Conservation (phyloP, 129 eudicot species). For the Escallonia rubra region DNA sequence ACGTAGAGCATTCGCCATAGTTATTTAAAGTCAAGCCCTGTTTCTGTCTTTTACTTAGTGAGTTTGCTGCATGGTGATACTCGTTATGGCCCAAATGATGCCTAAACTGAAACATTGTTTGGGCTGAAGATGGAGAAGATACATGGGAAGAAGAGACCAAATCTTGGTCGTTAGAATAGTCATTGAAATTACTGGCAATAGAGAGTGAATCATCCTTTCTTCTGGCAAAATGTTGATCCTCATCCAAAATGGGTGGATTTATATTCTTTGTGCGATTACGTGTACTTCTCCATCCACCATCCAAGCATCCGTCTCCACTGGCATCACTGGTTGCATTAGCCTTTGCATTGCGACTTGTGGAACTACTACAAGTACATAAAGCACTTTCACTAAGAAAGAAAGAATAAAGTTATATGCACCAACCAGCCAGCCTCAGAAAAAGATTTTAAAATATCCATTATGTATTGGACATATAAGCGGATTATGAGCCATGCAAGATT, state of each 20-base stretch:
- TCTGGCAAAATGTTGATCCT: slow-evolving; percentile 16
- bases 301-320: slow-evolving; percentile 16
- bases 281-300: slow-evolving; percentile 64
- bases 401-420: background rate
- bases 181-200: slow-evolving; percentile 17
- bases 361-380: slow-evolving; percentile 36
- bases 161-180: slow-evolving; percentile 16
- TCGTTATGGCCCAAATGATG: slow-evolving; percentile 33
- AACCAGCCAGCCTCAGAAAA: slow-evolving; percentile 1
- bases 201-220: slow-evolving; percentile 26
- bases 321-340: slow-evolving; percentile 18
- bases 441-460: background rate
- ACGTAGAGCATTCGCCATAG: slow-evolving; percentile 38
- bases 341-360: slow-evolving; percentile 21
- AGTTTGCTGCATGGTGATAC: slow-evolving; percentile 20
- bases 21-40: slow-evolving; percentile 41
- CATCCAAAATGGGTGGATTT: slow-evolving; percentile 20
- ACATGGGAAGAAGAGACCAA: slow-evolving; percentile 17
- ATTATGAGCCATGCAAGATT: background rate
- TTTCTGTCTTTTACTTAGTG: slow-evolving; percentile 55
- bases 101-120: slow-evolving; percentile 17
- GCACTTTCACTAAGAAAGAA: background rate
- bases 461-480: background rate
- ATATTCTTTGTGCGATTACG: slow-evolving; percentile 30
- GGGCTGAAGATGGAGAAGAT: slow-evolving; percentile 20